Base-by-base conservation (phyloP, 768 basidiomycete genomes). In the Hirschioporus abietinus region DNA sequence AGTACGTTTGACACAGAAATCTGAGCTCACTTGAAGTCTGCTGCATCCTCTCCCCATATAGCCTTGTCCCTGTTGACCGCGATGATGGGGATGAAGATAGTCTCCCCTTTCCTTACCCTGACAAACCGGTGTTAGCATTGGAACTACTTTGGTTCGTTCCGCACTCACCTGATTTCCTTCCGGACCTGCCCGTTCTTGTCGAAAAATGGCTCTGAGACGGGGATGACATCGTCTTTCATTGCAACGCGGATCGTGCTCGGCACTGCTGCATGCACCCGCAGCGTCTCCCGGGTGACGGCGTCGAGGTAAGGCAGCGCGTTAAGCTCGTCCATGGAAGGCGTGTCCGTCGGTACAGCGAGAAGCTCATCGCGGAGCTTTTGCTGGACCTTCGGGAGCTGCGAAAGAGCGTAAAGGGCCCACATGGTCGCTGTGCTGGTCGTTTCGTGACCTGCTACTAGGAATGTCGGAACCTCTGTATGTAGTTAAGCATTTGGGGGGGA, bases 261-360 rank as follows among this genome's bases (percentile, higher is more conserved):
- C 1, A 89, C 81, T 0, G 87, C 86, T 0, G 86, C 64, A 67
- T 89, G 79, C 0, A 87, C 60, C 0, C 89, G 83, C 66, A 90
- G 73, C 0, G 82, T 84, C 75, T 90, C 89, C 8, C 84, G 81
- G 1, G 88, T 79, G 10, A 89, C 82, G 23, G 78, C 78, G 68
- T 91, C 91, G n/a, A 93, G 84, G 70, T 89, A 91, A 0, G 88
- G 83, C 2, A 94, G 78, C 3, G 82, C 78, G 66, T 84, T 83
- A 0, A 93, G 81, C 35, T 87, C 82, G 35, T 92, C 90, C 86
- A 91, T 90, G 3, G 82, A 80, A 1, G 90, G 89, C 0, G 76
- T 83, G 10, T 89, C 85, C 0, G 84, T 86, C 0, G 79, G 71
- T 12, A 88, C 76, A 0, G 76, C 71, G 8, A 84, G 74, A 0